phyloP scores from a whole-genome alignment of 352 stramenopile genomes.

The Globisporangium camurandrum region DNA sequence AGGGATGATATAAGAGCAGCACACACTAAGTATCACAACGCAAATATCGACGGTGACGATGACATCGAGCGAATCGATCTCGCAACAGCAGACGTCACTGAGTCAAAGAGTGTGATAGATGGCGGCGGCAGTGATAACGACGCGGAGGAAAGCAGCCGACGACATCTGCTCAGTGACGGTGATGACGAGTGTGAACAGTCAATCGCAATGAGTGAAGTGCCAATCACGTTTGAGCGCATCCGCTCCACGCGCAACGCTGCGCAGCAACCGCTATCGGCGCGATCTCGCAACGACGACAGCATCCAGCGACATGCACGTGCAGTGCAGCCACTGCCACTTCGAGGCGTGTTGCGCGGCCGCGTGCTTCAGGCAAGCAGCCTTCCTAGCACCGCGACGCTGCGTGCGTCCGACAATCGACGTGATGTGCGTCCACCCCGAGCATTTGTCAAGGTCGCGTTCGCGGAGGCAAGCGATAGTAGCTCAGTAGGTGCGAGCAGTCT shows the following conservation, averaged over 20 bases:
- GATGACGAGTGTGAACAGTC: slow-evolving; percentile 28
- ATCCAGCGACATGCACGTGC: background rate
- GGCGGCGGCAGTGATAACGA: slow-evolving; percentile 13
- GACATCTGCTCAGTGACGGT: no score
- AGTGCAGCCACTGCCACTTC: slow-evolving; percentile 10
- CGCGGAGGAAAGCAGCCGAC: no score
- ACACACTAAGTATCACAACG: background rate
- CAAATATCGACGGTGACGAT: slow-evolving; percentile 7
- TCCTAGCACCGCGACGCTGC: slow-evolving; percentile 4
- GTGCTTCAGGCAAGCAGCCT: slow-evolving; percentile 38
- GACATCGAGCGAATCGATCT: background rate
- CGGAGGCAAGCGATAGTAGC: slow-evolving; percentile 21
- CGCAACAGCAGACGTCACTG: background rate
- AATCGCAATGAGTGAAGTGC: slow-evolving; percentile 33
- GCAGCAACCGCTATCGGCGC: background rate
- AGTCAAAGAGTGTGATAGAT: background rate
- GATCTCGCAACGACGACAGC: background rate
- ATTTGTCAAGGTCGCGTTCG: slow-evolving; percentile 49
- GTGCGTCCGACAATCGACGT: background rate
- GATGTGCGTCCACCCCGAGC: slow-evolving; percentile 11
- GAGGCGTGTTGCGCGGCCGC: slow-evolving; percentile 34
- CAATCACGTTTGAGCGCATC: slow-evolving; percentile 25
- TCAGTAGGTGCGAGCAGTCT: slow-evolving; percentile 16
- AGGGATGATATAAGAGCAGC: background rate
- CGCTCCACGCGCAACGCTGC: background rate